Base-by-base conservation (phyloP, 176 grass and related monocot species). In the Oryza officinalis region DNA sequence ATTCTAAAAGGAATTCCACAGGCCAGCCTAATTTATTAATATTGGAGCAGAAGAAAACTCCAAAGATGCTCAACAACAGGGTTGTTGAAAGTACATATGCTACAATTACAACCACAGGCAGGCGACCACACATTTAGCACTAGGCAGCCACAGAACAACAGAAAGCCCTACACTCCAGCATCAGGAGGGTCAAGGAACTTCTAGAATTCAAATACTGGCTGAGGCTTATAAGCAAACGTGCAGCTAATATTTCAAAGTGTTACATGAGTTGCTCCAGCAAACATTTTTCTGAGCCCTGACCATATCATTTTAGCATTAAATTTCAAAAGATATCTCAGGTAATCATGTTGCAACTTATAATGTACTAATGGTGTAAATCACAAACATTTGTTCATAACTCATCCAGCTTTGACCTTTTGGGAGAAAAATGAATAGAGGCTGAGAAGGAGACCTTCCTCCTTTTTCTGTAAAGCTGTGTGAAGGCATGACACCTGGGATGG, bases 231-330 rank as follows among this genome's bases (percentile, higher is more conserved):
- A 46, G 13, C 45, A 12, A 46, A 44, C 43, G 2, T 2, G 44
- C 44, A 4, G 44, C 12, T 45, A 45, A 45, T 45, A 45, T 13
- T 45, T 45, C 44, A 45, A 45, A 45, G 27, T 76, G 37, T 33
- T 76, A 22, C 18, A 59, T 59, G 1, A 26, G 64, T 67, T 69
- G 27, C 22, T 82, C 66, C 50, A 74, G 43, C 28, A 71, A 67
- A 26, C 57, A 60, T 46, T 69, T 13, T 69, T 87, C 13, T 61
- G 50, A 69, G 27, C 65, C 49, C 31, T 61, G 27, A 75, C 41
- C 25, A 26, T 63, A 69, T 60, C 1, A 82, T 59, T 46, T 81
- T 76, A 69, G 20, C 40, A 87, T 71, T 81, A 47, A 59, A 68
- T 68, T 14, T 13, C 4, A 61, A 41, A 52, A 81, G 44, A 5